Conservation (phyloP, 768 basidiomycete species). For the Lyophyllum shimeji region DNA sequence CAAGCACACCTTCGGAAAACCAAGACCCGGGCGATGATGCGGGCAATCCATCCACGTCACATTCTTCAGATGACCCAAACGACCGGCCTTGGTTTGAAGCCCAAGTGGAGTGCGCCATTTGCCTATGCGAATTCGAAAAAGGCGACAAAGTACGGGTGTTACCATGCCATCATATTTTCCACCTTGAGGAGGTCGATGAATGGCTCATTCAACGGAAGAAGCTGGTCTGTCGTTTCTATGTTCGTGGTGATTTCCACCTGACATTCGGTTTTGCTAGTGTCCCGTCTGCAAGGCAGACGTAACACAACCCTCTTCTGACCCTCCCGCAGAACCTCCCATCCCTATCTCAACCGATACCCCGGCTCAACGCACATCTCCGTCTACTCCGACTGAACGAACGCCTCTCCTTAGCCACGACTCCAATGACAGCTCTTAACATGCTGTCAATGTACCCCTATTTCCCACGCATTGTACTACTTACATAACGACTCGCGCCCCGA, state of each 20-base stretch:
- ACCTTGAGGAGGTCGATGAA: conserved; percentile 85
- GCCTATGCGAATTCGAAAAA: conserved; percentile 80
- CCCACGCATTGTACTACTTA: neutral
- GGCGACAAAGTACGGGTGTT: conserved; percentile 90
- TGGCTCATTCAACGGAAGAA: conserved; percentile 95
- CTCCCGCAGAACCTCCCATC: conserved; percentile 10
- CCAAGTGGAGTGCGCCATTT: conserved; percentile 91
- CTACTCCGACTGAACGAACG: conserved; percentile 36
- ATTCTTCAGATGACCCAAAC: conserved; percentile 23
- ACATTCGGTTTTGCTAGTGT: conserved; percentile 51
- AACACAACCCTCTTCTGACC: conserved; percentile 50
- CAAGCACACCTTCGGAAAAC: conserved; percentile 27
- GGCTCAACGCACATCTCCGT: conserved; percentile 13
- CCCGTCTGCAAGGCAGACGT: conserved; percentile 93
- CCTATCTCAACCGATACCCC: conserved; percentile 12
- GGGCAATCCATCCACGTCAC: conserved; percentile 41
- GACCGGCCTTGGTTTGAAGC: conserved; percentile 75
- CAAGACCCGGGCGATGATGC: conserved; percentile 14
- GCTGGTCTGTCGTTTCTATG: conserved; percentile 55
- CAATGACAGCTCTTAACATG: conserved; percentile 1
- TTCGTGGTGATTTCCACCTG: neutral
- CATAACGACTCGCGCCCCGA: conserved; percentile 14
- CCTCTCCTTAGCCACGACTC: conserved; percentile 31
- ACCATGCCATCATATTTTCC: conserved; percentile 95
- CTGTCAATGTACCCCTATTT: conserved; percentile 9